A percentile compares a stretch with the other conserved stretches of the same genome.
Conservation (phyloP, 2,329 filamentous ascomycete genomes). For the Alternaria sp. region DNA sequence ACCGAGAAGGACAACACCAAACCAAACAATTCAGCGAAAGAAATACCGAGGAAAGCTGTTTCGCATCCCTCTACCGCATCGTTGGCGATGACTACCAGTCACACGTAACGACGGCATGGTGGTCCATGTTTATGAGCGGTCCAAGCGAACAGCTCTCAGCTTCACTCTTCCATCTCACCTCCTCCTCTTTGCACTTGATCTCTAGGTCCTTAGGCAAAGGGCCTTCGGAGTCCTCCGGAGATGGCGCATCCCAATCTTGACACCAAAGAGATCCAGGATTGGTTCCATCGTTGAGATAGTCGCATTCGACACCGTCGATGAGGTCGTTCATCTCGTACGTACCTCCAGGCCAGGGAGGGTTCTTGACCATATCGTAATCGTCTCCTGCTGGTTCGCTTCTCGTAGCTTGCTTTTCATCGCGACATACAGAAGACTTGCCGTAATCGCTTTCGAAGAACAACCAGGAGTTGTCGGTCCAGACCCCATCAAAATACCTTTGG, state of each 20-base stretch:
- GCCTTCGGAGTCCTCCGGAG: background rate
- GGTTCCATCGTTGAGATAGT: background rate
- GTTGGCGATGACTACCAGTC: background rate
- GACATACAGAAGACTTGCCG: background rate
- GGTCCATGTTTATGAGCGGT: no score
- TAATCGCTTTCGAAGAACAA: background rate
- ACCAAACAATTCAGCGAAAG: background rate
- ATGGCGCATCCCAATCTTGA: background rate
- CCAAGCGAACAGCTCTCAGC: background rate
- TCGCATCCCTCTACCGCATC: background rate
- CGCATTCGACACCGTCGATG: background rate
- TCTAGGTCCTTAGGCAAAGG: background rate
- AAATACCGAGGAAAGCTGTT: background rate
- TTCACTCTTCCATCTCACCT: background rate
- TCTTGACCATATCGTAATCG: background rate
- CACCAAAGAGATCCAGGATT: background rate
- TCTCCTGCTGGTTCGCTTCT: background rate
- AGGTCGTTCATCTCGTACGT: background rate
- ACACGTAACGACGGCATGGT: background rate
- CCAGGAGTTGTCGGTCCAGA: background rate
- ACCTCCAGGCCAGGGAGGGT: background rate
- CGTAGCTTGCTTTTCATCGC: rapidly evolving
- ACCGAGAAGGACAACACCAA: background rate
- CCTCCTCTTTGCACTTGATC: background rate
- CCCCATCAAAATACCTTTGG: no score